Base-by-base conservation (phyloP, 805 yeast species). In the Kuraishia molischiana region DNA sequence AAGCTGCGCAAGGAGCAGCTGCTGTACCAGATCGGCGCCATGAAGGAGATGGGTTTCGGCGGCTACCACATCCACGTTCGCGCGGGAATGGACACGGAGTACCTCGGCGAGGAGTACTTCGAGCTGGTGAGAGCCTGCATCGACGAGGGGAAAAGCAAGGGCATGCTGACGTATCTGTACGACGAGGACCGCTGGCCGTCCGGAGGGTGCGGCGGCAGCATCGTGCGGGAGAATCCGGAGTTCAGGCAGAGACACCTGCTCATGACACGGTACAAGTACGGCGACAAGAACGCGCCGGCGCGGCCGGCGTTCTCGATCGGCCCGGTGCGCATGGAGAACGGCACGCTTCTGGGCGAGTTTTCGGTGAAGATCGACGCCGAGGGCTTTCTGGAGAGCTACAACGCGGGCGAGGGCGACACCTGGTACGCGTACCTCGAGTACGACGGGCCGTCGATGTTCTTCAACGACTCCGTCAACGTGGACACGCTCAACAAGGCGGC, bases 171-270 rank as follows among this genome's bases (percentile, higher is more conserved):
- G 2, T 39, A 39, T 19, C 37, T 39, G 5, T 39, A 39, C 29
- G 42, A 39, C 19, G 42, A 39, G 28, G 42, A 39, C 36, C 29
- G 29, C 19, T 39, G 37, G 19, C 42, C 42, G 11, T 39, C 42
- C 13, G 42, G 42, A 6, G 40, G 40, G n/a, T 39, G 42, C 24
- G 40, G 42, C 22, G 42, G 42, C 4, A 30, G 31, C 13, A 40
- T 39, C 29, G 26, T 31, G 29, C 22, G 21, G 14, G 40, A 39
- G 11, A 39, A 37, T 28, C 42, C 42, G 32, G 40, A 39, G 15
- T 32, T 28, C 14, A 19, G 22, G 18, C 24, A 35, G 13, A 39
- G 36, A 24, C 32, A 39, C 24, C 37, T 39, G 9, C 20, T 39
- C 13, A 32, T 39, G 35, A 39, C 42, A 20, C 24, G 28, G n/a